Base-by-base conservation (phyloP, 1,284 basidiomycete species). In the Sporisorium graminicola region DNA sequence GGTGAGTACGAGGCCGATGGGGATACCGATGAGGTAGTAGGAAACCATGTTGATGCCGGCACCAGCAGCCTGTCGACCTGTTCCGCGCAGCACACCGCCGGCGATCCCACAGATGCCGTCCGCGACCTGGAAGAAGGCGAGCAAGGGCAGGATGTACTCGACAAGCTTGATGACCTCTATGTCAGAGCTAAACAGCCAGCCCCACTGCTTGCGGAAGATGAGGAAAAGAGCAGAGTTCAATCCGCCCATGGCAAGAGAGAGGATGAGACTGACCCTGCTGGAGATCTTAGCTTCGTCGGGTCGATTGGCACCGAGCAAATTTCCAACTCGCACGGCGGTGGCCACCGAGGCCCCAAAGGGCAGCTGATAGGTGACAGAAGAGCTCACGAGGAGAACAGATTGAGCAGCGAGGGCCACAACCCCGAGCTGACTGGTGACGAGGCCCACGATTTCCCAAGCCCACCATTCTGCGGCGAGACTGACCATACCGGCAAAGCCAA, bases 381-480 rank as follows among this genome's bases (percentile, higher is more conserved):
- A 89, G 58, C 90, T 92, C 9, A 92, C 90, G 3, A 94, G 87
- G 14, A 94, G 86, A 0, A 94, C 90, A 2, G 91, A 92, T 81
- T 94, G 89, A 13, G 89, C 87, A 0, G 89, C 89, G 2, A 90
- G 86, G 1, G 87, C 85, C 3, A 87, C 86, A 0, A 89, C 86
- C 31, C 86, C 85, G 16, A 86, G 79, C 31, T 69, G 62, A 50
- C 72, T 71, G 20, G 81, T 83, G 27, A 77, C 72, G 7, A 79
- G 65, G 24, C 77, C 51, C 90, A 92, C 42, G 86, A 90, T 78
- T 88, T 95, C 94, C 94, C 94, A 95, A 40, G 91, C 91, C 93
- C 93, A 95, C 94, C 94, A 95, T 84, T 95, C 94, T 10, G 90
- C 90, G 1, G 92, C 92, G 10, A 89, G 84, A 7, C 93, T 94